Conservation (phyloP, 2,329 filamentous ascomycete species). For the Pestalotiopsis sp. region DNA sequence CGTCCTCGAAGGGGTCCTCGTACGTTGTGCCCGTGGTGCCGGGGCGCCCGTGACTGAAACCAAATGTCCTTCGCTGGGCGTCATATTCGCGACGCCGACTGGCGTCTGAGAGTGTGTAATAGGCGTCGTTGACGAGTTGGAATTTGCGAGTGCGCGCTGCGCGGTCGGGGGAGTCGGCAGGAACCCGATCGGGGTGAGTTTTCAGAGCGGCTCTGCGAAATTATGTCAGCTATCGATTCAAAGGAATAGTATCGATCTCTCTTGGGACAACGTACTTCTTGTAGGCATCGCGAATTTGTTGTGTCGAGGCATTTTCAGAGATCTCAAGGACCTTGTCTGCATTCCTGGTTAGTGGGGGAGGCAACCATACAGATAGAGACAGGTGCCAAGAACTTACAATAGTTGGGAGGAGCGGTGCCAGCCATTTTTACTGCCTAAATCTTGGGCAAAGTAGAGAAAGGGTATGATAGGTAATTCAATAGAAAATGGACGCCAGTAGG, state of each 20-base stretch:
- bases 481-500: background rate
- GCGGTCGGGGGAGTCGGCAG: conserved; percentile 82
- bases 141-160: conserved; percentile 81
- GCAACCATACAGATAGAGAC: conserved; percentile 12
- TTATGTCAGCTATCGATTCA: background rate
- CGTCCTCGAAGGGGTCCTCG: conserved; percentile 50
- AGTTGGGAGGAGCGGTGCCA: conserved; percentile 53
- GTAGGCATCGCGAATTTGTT: conserved; percentile 92
- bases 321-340: conserved; percentile 77
- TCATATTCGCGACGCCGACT: conserved; percentile 84
- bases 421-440: conserved; percentile 37
- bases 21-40: conserved; percentile 40
- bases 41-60: conserved; percentile 35
- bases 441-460: background rate
- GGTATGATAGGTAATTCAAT: background rate
- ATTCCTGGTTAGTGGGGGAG: conserved; percentile 26
- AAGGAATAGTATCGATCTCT: background rate
- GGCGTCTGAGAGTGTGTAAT: conserved; percentile 86
- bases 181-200: conserved; percentile 90
- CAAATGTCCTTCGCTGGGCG: conserved; percentile 64
- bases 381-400: conserved; percentile 48
- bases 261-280: conserved; percentile 65
- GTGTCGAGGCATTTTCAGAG: conserved; percentile 71
- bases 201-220: conserved; percentile 76
- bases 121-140: conserved; percentile 90